Base-by-base conservation (phyloP, 2,329 filamentous ascomycete species). In the Trichoderma afroharzianum region DNA sequence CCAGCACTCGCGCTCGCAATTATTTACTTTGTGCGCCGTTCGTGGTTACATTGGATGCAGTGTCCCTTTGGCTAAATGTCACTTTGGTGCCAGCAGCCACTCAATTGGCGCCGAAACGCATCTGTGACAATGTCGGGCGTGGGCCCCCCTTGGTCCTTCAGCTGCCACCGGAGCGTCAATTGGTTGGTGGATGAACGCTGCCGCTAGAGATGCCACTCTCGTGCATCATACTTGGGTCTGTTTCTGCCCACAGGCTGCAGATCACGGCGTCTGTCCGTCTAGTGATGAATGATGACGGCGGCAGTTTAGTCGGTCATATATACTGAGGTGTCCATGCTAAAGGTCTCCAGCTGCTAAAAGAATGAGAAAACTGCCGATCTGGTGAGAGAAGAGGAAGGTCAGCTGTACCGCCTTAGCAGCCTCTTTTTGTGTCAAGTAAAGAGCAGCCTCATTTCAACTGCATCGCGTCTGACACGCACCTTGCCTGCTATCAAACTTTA, bases 41-140 rank as follows among this genome's bases (percentile, higher is more conserved):
- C 18, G 24, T 47, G 63, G 32, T 39, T 28, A 39, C 47, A 24
- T 53, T n/a, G 30, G 63, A 24, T 24, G 43, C 63, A 50, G 62
- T 21, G n/a, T 47, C 43, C 28, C 43, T 36, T 32, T 15, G 12
- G 21, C 62, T 32, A 69, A 53, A 30, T 53, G 47, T 21, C 47
- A n/a, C 47, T 24, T 21, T 53, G 12, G 21, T 28, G 6, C 24
- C 33, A 43, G 21, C 70, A 70, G 66, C 70, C 70, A 72, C 33
- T 59, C 70, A 63, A 72, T 63, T 68, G 63, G 59, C 66, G 63
- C 64, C 68, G 70, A 72, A 72, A 70, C 59, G 33, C 50, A 28
- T 47, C 64, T 70, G 66, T 47, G 26, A 72, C 70, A 9, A 26
- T 39, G 70, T 58, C 66, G 58, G 47, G 32, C 68, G 57, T 63